phyloP scores from a whole-genome alignment of 2,329 filamentous ascomycete genomes.

The Aspergillus niger region DNA sequence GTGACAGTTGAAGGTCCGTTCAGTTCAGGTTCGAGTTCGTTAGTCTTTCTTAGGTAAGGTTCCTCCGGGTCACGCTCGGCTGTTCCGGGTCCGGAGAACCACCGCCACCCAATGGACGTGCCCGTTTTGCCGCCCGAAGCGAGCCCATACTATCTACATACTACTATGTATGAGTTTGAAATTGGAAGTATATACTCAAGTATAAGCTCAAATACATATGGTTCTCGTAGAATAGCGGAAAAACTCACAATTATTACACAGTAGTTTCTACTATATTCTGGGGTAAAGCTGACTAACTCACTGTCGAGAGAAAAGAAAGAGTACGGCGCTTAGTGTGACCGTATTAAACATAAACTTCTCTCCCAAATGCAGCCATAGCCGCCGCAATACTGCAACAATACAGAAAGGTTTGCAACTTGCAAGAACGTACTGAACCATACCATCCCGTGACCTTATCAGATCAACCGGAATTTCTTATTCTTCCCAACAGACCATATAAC shows the following conservation, averaged over 20 bases:
- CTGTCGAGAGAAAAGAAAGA: no score
- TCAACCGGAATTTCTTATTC: no score
- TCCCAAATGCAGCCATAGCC: neutral
- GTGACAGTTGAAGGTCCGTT: constrained; percentile 14
- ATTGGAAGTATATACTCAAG: no score
- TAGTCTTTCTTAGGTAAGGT: constrained; percentile 9
- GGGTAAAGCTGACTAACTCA: no score
- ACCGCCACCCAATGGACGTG: constrained; percentile 26
- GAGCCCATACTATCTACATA: constrained; percentile 14
- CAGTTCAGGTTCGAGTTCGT: constrained; percentile 4
- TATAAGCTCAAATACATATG: no score
- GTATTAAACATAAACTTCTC: neutral
- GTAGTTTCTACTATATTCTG: no score
- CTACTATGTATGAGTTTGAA: no score
- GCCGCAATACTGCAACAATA: neutral
- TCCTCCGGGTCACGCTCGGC: constrained; percentile 2
- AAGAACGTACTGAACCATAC: neutral
- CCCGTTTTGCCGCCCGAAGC: constrained; percentile 39
- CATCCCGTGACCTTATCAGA: neutral
- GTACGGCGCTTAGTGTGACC: neutral
- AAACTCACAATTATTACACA: no score
- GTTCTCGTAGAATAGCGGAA: no score
- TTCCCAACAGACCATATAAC: no score
- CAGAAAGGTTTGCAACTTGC: neutral
- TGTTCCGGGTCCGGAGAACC: constrained; percentile 12